Base-by-base conservation (phyloP, 495 filamentous ascomycete genomes). In the Staphylotrichum tortipilum region DNA sequence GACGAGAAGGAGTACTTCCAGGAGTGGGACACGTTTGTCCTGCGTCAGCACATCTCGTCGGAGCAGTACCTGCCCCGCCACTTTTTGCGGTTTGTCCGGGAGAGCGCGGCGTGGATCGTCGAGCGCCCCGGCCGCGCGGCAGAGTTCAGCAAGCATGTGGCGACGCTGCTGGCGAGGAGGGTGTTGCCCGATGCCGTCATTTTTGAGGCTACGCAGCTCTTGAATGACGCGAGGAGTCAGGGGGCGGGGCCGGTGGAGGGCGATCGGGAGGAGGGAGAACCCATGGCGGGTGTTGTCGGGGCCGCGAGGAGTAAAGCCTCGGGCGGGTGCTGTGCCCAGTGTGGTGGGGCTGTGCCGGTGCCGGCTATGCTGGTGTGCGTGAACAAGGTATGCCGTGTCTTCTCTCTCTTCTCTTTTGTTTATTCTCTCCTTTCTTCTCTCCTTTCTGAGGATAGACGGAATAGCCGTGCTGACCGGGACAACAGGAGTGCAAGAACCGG, bases 1-100 rank as follows among this genome's bases (percentile, higher is more conserved):
- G 63, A 63, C 12, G 76, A 79, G 45, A 76, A 75, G 47, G 76
- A 78, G 49, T 78, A 72, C 46, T 67, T 77, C 50, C 63, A 61
- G 37, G 65, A 69, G 40, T 79, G 74, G 73, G 74, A 79, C 44
- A 60, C 66, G 3, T 78, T 71, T 37, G 70, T 76, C 22, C 66
- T 72, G 33, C 58, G 53, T 26, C 62, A 70, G 53, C 68, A 68
- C 40, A 54, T 77, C 23, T 75, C 69, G 9, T 70, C 70, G n/a
- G 62, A 66, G 17, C 66, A 63, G 29, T 72, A 73, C 51, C 55
- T 77, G 9, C 69, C 70, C 24, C 65, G 68, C 7, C 64, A 68
- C 29, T 68, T 76, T 39, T 24, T 72, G 17, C 60, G 52, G 10
- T 79, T 79, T 50, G 56, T 71, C 17, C 49, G 67, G 41, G 57